Percentiles rank a stretch among this genome's conserved stretches.
Conservation (phyloP, 2,329 filamentous ascomycete genomes). For the Botrytis squamosa region DNA sequence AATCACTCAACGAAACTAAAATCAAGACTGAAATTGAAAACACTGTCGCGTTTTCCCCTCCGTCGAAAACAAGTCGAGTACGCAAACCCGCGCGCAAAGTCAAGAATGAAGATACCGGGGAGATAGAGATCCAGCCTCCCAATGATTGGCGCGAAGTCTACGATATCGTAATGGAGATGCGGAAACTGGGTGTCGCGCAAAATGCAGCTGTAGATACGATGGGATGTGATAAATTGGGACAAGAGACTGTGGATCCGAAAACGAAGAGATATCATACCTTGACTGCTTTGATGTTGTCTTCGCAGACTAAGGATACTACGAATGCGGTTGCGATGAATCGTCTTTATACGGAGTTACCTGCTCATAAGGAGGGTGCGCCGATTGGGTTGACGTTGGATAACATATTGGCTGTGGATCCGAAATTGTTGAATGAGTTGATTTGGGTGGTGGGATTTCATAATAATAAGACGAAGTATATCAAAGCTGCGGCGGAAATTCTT, state of each 20-base stretch:
- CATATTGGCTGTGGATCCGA: slow-evolving; percentile 59
- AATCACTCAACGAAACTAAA: slow-evolving; percentile 41
- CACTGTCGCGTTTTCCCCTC: slow-evolving; percentile 33
- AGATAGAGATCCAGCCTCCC: slow-evolving; percentile 55
- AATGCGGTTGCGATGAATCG: slow-evolving; percentile 66
- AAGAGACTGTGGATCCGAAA: slow-evolving; percentile 18
- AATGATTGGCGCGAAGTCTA: slow-evolving; percentile 85
- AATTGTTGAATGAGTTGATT: slow-evolving; percentile 62
- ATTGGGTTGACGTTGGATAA: slow-evolving; percentile 60
- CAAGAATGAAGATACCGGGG: slow-evolving; percentile 44
- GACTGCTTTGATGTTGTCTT: slow-evolving; percentile 68
- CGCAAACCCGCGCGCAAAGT: slow-evolving; percentile 51
- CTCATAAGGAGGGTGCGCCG: slow-evolving; percentile 35
- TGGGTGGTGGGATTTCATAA: slow-evolving; percentile 72
- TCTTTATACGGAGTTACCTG: slow-evolving; percentile 59
- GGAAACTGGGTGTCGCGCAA: slow-evolving; percentile 53
- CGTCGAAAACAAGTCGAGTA: slow-evolving; percentile 38
- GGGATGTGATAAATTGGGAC: slow-evolving; percentile 39
- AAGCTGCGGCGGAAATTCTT: slow-evolving; percentile 60
- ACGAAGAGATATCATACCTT: slow-evolving; percentile 63
- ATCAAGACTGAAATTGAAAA: slow-evolving; percentile 46
- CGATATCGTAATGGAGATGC: slow-evolving; percentile 74
- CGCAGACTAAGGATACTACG: slow-evolving; percentile 73
- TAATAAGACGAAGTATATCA: slow-evolving; percentile 72
- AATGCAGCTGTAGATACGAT: slow-evolving; percentile 94